Evolutionary conservation across 257 asterid species (phyloP), one percentile per base, ranked within the genome.

Genomic region (Solanum clarkiae): DNA sequence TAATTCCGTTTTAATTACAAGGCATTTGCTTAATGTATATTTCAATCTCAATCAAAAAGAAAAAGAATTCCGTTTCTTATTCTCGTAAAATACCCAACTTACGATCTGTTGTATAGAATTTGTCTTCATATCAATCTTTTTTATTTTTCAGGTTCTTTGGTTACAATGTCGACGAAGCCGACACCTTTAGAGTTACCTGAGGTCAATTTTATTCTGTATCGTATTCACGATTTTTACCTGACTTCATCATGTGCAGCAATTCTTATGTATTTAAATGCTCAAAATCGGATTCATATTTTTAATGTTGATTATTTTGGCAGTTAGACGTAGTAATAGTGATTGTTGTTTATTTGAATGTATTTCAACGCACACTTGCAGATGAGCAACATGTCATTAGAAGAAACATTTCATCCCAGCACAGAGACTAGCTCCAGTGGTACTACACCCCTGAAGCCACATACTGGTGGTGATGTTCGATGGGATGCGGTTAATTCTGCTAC

Each of bases 391-490:
- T 85, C 91, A 53, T 62, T 85, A 26, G 91, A 88, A 54, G 87
- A 85, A 44, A 66, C 84, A 69, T 53, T 54, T 53, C 65, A 24
- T 11, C 24, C 17, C 2, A 77, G 82, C 82, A 53, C 29, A 16
- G 82, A 79, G 47, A 79, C 26, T 4, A 51, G 65, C 14, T 79
- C 82, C 11, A 53, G 82, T 29, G 26, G 82, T 79, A 53, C 65
- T 70, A 88, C 93, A 13, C 93, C 95, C 51, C 87, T 95, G 10
- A 90, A 83, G 90, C 97, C 98, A 86, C 98, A 95, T 87, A 95
- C 98, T 8, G 99, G 99, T 45, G 99, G 99, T 22, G 99, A 95
- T 87, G 90, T 91, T 70, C 88, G 99, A 84, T 95, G 99, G 99
- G 99, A 94, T 86, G 98, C 98, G 20, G 87, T 95, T 45, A 89